A percentile compares a stretch with the other conserved stretches of the same genome.
Evolutionary conservation across 2,329 filamentous ascomycete species (phyloP).

Genomic region (Rutstroemia sp.): DNA sequence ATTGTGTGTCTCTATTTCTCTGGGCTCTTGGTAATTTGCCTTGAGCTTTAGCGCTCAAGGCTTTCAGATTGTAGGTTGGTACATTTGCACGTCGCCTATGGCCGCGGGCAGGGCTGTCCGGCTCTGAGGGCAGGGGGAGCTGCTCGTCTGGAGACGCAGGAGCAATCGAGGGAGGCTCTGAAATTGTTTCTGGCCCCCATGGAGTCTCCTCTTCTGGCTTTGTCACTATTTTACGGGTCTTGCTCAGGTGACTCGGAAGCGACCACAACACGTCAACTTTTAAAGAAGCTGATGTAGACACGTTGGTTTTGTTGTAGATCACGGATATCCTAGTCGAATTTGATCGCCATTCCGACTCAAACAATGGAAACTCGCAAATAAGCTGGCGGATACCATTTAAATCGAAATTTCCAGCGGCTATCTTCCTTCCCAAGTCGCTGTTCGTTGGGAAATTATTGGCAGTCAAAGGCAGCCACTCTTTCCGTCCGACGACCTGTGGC

Average conservation of each 20-base stretch:
- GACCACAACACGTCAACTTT: conserved; percentile 19
- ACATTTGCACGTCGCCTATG: conserved; percentile 18
- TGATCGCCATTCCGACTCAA: conserved; percentile 1
- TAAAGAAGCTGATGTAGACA: conserved; percentile 9
- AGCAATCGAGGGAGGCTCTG: neutral
- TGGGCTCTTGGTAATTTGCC: conserved; percentile 42
- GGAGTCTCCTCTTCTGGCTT: neutral
- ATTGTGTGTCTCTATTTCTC: conserved; percentile 29
- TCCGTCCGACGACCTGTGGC: conserved; percentile 1
- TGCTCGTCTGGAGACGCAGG: conserved; percentile 6
- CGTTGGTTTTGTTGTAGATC: conserved; percentile 7
- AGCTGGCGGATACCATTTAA: neutral
- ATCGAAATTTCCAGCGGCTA: neutral
- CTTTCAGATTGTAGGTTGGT: conserved; percentile 49
- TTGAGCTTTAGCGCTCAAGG: conserved; percentile 49
- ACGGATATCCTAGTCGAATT: neutral
- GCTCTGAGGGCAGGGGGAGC: conserved; percentile 1
- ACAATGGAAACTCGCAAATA: neutral
- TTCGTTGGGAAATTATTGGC: conserved; percentile 2
- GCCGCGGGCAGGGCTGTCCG: conserved; percentile 17
- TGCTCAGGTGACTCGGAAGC: conserved; percentile 14
- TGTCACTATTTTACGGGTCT: neutral
- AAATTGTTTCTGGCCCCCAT: neutral
- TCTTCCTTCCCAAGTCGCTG: conserved; percentile 1
- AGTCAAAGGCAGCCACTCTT: conserved; percentile 21